Evolutionary conservation across 441 rosid species (phyloP).

Genomic region (Jatropha multifida): DNA sequence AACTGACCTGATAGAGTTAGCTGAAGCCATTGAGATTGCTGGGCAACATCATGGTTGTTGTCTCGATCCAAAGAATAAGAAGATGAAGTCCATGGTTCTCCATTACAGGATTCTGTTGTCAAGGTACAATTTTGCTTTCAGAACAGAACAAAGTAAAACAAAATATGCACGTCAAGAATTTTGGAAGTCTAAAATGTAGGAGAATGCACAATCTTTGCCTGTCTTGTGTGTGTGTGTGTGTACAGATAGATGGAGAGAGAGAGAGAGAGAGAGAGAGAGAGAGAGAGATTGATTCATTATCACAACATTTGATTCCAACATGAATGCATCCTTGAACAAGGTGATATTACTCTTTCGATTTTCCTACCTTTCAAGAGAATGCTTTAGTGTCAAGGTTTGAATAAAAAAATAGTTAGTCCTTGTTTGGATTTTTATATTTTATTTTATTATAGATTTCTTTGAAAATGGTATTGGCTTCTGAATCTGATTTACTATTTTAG

Average conservation of each 20-base stretch:
- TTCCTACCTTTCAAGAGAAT: not conserved
- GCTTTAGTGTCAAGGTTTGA: conserved; percentile 8
- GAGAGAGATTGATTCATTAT: no score
- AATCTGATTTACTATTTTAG: no score
- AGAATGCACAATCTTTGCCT: not conserved
- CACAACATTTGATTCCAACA: not conserved
- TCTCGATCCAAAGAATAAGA: conserved; percentile 10
- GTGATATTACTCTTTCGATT: not conserved
- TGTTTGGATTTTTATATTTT: no score
- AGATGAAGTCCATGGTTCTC: conserved; percentile 19
- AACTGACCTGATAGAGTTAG: conserved; percentile 35
- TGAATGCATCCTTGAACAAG: not conserved
- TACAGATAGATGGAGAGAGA: no score
- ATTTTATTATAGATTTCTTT: no score
- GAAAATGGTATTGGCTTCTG: no score
- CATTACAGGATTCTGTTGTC: conserved; percentile 21
- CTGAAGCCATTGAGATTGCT: conserved; percentile 33
- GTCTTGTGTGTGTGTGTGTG: not conserved
- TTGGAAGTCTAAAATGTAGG: not conserved
- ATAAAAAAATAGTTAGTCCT: not conserved
- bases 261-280: no score
- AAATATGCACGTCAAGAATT: conserved; percentile 13
- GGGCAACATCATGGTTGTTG: not conserved
- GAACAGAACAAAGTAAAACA: conserved; percentile 12
- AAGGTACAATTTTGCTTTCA: conserved; percentile 8